These are phyloP conservation scores for Cucurbita pepo DNA, from an alignment of 306 rosid species.

Conservation along the genomic window DNA sequence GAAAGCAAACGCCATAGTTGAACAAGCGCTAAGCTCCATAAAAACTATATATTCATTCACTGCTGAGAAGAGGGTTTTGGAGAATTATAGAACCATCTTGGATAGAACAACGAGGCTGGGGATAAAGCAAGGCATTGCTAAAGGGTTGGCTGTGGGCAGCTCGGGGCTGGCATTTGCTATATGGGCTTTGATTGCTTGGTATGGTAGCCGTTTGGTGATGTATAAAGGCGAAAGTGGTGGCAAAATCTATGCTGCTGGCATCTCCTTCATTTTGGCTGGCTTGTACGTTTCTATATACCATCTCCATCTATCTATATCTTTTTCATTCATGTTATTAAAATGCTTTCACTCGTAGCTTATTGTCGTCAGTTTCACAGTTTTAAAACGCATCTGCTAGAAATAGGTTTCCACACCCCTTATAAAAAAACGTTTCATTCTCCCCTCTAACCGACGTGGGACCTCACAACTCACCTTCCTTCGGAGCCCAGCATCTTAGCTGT, in stretches of 20 bases:
- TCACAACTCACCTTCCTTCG: too few species aligned
- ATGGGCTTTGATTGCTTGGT: slow-evolving; percentile 97
- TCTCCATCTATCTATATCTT: background rate
- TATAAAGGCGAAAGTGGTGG: slow-evolving; percentile 84
- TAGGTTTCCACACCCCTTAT: too few species aligned
- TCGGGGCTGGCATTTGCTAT: slow-evolving; percentile 65
- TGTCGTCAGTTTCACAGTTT: too few species aligned
- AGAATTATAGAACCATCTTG: slow-evolving; percentile 42
- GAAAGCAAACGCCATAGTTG: slow-evolving; percentile 50
- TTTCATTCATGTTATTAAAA: too few species aligned
- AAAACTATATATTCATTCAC: slow-evolving; percentile 78
- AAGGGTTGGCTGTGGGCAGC: slow-evolving; percentile 83
- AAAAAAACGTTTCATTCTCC: too few species aligned
- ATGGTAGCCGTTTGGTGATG: slow-evolving; percentile 89
- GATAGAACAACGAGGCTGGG: slow-evolving; percentile 59
- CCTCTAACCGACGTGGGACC: too few species aligned
- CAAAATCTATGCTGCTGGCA: slow-evolving; percentile 70
- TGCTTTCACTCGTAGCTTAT: too few species aligned
- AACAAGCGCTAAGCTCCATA: slow-evolving; percentile 73
- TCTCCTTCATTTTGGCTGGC: slow-evolving; percentile 82
- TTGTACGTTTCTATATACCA: slow-evolving; percentile 29
- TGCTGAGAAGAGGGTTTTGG: slow-evolving; percentile 50
- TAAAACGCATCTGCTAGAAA: too few species aligned
- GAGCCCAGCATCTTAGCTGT: too few species aligned
- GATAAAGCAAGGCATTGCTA: slow-evolving; percentile 77